Percentiles rank a stretch among this genome's conserved stretches.
Conservation (phyloP, 371 early-diverging fungal species). For the Lichtheimia hyalospora region DNA sequence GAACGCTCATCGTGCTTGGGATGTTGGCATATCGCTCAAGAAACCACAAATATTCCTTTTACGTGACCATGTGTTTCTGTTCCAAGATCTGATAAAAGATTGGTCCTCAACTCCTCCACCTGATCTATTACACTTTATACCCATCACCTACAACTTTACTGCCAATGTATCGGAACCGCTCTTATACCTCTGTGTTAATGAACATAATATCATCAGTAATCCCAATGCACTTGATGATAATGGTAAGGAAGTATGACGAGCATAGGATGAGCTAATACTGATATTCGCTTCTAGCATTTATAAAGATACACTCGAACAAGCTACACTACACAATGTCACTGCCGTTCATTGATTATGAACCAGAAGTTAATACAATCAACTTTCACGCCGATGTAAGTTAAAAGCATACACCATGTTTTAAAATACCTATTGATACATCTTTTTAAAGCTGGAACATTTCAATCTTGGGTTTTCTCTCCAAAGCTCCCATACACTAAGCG, state of each 20-base stretch:
- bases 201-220: constrained; percentile 82
- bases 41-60: constrained; percentile 60
- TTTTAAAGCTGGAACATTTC: constrained; percentile 47
- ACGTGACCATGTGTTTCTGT: constrained; percentile 81
- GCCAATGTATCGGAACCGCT: constrained; percentile 55
- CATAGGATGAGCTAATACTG: neutral
- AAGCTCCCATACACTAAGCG: constrained; percentile 70
- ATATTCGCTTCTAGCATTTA: constrained; percentile 48
- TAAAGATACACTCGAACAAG: constrained; percentile 51
- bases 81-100: constrained; percentile 78
- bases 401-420: neutral
- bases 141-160: constrained; percentile 64
- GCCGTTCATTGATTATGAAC: constrained; percentile 63
- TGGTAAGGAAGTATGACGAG: constrained; percentile 43
- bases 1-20: constrained; percentile 76
- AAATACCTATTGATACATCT: neutral
- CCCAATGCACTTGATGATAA: constrained; percentile 75
- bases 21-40: constrained; percentile 46
- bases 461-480: constrained; percentile 61
- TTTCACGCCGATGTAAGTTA: constrained; percentile 57
- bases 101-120: constrained; percentile 62
- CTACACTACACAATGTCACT: constrained; percentile 46
- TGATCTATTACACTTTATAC: constrained; percentile 69
- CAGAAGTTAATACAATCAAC: constrained; percentile 54
- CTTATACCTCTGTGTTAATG: constrained; percentile 75